A percentile compares a stretch with the other conserved stretches of the same genome.
These are phyloP conservation scores for Domatiomyces globalis DNA, from an alignment of 2,329 filamentous ascomycete species.

Conservation along the genomic window DNA sequence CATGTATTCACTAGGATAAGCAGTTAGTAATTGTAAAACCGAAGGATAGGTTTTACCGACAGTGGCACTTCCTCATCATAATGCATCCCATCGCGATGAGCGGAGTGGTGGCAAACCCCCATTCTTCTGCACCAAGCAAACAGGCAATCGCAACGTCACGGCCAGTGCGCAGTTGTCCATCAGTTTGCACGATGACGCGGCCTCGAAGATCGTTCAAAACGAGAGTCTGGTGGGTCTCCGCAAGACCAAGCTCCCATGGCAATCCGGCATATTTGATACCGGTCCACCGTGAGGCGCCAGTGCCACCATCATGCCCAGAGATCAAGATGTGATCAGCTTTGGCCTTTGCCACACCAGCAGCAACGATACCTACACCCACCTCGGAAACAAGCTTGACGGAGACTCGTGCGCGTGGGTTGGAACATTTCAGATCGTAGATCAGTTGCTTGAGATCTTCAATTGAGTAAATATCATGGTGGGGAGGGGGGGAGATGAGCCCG, in stretches of 20 bases:
- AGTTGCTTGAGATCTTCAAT: constrained; percentile 97
- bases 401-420: constrained; percentile 78
- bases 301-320: constrained; percentile 92
- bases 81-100: constrained; percentile 95
- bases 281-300: constrained; percentile 91
- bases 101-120: constrained; percentile 88
- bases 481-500: constrained; percentile 86
- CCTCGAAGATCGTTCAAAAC: constrained; percentile 92
- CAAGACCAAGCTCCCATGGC: constrained; percentile 91
- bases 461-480: constrained; percentile 96
- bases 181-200: constrained; percentile 89
- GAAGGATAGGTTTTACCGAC: neutral
- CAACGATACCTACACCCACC: constrained; percentile 93
- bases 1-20: constrained; percentile 51
- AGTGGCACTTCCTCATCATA: constrained; percentile 61
- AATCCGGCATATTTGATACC: constrained; percentile 97
- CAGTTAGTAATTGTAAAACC: neutral
- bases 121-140: constrained; percentile 93
- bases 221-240: constrained; percentile 91
- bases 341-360: constrained; percentile 92
- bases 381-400: constrained; percentile 97
- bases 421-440: constrained; percentile 95
- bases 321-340: constrained; percentile 96
- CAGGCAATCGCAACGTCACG: constrained; percentile 90
- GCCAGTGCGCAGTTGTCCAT: constrained; percentile 84